These are phyloP conservation scores for Lactarius psammicola DNA, from an alignment of 768 basidiomycete species.

Conservation along the genomic window DNA sequence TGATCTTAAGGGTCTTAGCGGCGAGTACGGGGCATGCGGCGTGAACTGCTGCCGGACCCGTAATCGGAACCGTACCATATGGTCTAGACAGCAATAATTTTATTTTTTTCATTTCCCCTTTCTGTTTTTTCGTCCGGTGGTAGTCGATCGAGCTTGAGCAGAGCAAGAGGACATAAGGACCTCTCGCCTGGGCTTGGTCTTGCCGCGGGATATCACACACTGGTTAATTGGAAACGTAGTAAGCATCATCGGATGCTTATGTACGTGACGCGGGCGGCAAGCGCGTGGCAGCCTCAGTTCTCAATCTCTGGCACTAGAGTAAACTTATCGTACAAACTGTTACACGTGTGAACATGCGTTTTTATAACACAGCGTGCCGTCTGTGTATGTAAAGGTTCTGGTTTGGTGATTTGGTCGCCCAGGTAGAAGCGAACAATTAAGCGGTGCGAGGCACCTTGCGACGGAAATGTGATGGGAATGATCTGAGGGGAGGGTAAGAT, in stretches of 20 bases:
- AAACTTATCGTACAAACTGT: not conserved
- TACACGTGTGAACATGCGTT: not conserved
- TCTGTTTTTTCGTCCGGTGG: not conserved
- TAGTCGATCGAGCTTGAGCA: not conserved
- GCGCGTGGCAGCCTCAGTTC: conserved; percentile 19
- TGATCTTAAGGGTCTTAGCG: not conserved
- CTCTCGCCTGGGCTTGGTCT: not conserved
- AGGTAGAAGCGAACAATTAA: not conserved
- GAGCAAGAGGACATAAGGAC: not conserved
- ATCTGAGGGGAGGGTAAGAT: not conserved
- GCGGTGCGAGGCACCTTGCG: conserved; percentile 1
- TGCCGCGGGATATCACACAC: no score
- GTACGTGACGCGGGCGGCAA: not conserved
- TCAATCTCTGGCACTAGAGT: not conserved
- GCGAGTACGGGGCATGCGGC: not conserved
- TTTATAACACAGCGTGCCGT: not conserved
- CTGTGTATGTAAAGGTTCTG: not conserved
- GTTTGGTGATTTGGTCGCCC: not conserved
- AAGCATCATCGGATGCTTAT: not conserved
- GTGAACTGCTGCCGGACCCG: not conserved
- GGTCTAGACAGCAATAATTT: no score
- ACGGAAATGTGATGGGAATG: not conserved
- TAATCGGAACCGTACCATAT: no score
- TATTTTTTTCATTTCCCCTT: not conserved
- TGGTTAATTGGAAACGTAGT: not conserved